Evolutionary conservation across 2,329 filamentous ascomycete genomes (phyloP), one percentile per base, ranked within the genome.

Genomic region (Cytospora piceae): DNA sequence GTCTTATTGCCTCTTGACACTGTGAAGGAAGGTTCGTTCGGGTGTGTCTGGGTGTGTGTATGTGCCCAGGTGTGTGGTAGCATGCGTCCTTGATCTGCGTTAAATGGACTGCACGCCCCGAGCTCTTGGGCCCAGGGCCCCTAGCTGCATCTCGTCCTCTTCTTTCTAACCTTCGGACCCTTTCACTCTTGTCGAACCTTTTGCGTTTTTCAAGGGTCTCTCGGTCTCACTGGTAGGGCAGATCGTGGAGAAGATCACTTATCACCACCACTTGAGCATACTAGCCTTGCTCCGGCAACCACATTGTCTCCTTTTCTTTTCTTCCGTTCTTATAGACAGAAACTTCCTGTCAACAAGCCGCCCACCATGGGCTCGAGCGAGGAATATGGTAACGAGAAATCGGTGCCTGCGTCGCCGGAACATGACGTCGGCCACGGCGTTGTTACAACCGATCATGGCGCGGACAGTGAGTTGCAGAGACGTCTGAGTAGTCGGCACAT

Each of bases 401-500:
- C 63, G 55, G 58, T 37, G 54, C 58, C 62, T n/a, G 42, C 62
- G 4, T 62, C 63, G 56, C 51, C 55, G n/a, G 27, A 49, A 20
- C 52, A 59, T 20, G 20, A 66, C 32, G 56, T 58, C 56, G 52
- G 56, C 17, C n/a, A 27, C 37, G 24, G 22, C 17, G 22, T 56
- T 17, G 57, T 55, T 12, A 49, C 64, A 4, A 27, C 57, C n/a
- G 67, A 64, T 14, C 61, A 67, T 67, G 67, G 67, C 34, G 67
- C 67, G 4, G 67, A 68, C 12, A 68, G 67, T 34, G 57, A 79
- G 61, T 73, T 82, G 22, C 73, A 75, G 52, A 75, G 79, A 22
- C 71, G 73, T 6, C 74, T 81, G 39, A 74, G 76, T 66, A 80
- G 78, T 14, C 77, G 82, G 20, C 82, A 84, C 69, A 77, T 85